Evolutionary conservation across 371 early-diverging fungal genomes (phyloP).

Genomic region (Haplosporangium sp.): DNA sequence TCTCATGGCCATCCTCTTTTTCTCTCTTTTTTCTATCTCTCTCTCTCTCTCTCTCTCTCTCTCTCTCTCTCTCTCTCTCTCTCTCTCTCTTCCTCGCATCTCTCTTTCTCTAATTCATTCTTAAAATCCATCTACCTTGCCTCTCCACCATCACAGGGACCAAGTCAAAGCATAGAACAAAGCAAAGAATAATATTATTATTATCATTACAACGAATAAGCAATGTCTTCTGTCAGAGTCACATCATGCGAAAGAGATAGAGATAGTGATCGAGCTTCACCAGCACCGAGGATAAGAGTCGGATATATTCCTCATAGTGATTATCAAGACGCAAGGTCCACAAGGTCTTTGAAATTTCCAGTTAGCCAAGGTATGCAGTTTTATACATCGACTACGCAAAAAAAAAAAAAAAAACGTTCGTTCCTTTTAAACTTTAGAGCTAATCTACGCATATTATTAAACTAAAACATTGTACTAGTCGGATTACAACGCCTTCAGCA

Average conservation of each 20-base stretch:
- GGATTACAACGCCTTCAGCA: neutral
- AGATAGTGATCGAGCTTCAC: constrained; percentile 18
- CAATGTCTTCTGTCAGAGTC: constrained; percentile 7
- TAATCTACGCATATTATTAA: too few species aligned
- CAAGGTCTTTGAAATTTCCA: too few species aligned
- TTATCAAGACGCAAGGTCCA: neutral
- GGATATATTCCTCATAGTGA: constrained; percentile 9
- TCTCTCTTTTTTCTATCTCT: neutral
- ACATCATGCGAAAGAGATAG: constrained; percentile 7
- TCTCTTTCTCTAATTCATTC: neutral
- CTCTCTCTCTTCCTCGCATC: neutral
- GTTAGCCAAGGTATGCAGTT: too few species aligned
- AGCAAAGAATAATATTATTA: neutral
- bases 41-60: neutral
- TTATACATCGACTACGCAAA: too few species aligned
- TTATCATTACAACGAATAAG: neutral
- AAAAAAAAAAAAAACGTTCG: too few species aligned
- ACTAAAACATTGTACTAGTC: too few species aligned
- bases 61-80: neutral
- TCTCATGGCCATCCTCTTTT: neutral
- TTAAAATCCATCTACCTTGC: too few species aligned
- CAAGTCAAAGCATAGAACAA: neutral
- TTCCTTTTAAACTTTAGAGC: too few species aligned
- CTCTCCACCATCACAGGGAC: too few species aligned
- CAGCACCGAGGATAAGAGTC: constrained; percentile 21